Conservation (phyloP, 2,329 filamentous ascomycete genomes). For the Sporothrix euskadiensis region DNA sequence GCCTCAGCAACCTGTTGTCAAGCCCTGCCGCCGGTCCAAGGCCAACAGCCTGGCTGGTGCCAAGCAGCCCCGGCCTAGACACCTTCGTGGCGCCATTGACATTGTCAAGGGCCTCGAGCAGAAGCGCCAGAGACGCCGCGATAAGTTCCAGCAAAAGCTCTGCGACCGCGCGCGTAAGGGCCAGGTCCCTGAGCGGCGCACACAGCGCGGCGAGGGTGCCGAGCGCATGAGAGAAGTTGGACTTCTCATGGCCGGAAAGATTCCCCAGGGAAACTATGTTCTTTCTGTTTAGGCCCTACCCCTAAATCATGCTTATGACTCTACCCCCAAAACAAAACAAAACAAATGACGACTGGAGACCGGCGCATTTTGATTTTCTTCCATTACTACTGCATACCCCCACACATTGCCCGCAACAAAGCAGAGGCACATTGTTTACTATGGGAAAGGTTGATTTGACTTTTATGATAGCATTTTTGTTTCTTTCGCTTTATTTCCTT, state of each 20-base stretch:
- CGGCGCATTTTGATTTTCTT: constrained; percentile 22
- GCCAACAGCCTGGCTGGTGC: constrained; percentile 38
- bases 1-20: constrained; percentile 40
- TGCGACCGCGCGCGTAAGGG: constrained; percentile 78
- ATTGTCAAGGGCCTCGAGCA: constrained; percentile 95
- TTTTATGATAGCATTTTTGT: constrained; percentile 3
- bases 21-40: constrained; percentile 36
- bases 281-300: constrained; percentile 61
- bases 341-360: constrained; percentile 18
- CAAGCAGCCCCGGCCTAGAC: constrained; percentile 51
- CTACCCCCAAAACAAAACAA: neutral
- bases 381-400: neutral
- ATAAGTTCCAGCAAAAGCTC: constrained; percentile 88
- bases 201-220: constrained; percentile 80
- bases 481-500: constrained; percentile 21
- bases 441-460: neutral
- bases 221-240: constrained; percentile 93
- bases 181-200: constrained; percentile 61
- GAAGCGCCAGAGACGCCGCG: constrained; percentile 87
- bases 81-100: constrained; percentile 90
- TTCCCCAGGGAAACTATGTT: constrained; percentile 72
- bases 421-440: neutral
- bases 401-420: neutral
- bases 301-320: neutral
- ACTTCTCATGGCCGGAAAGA: constrained; percentile 80